Conservation (phyloP, 2,329 filamentous ascomycete genomes). For the Clonostachys rosea region DNA sequence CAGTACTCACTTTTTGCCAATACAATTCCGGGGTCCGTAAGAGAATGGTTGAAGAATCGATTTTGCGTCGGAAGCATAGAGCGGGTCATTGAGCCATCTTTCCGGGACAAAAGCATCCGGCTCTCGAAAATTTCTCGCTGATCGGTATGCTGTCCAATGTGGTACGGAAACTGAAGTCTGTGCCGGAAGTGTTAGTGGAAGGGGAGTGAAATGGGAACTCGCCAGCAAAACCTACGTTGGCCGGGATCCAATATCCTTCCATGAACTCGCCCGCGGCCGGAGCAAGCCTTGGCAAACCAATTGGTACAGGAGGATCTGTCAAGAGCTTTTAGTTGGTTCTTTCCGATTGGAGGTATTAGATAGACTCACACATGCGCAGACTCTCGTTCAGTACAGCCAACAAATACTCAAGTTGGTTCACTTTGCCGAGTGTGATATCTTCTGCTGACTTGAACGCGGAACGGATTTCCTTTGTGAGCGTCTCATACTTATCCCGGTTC, state of each 20-base stretch:
- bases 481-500: background rate
- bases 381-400: constrained; percentile 24
- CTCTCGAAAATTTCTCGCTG: constrained; percentile 15
- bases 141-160: too few species aligned
- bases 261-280: background rate
- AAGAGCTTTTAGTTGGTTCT: background rate
- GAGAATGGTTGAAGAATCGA: constrained; percentile 18
- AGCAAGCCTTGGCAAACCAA: background rate
- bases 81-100: constrained; percentile 20
- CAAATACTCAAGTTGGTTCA: constrained; percentile 28
- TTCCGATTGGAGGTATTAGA: too few species aligned
- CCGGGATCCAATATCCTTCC: background rate
- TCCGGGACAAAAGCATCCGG: constrained; percentile 29
- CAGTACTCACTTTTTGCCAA: constrained; percentile 4
- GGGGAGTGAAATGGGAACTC: too few species aligned
- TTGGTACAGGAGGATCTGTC: constrained; percentile 8
- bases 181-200: background rate
- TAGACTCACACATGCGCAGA: constrained; percentile 26
- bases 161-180: too few species aligned
- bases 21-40: constrained; percentile 8
- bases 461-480: background rate
- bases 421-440: constrained; percentile 18
- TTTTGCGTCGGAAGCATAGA: constrained; percentile 12
- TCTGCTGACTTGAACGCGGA: constrained; percentile 8
- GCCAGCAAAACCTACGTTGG: too few species aligned